Base-by-base conservation (phyloP, 1,139 yeast species). In the Meyerozyma elateridarum region DNA sequence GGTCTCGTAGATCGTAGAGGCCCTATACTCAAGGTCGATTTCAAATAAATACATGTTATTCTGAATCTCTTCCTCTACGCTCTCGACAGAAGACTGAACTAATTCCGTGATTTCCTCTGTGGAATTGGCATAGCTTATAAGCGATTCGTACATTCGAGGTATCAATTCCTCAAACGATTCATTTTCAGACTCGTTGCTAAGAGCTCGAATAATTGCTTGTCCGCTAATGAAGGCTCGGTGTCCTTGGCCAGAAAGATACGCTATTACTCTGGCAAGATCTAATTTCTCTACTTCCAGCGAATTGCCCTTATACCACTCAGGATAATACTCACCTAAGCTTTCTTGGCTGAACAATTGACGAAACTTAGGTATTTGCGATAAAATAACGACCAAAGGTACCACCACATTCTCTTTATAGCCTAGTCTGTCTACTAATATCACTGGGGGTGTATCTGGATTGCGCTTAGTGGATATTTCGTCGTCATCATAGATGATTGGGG, bases 21-120 rank as follows among this genome's bases (percentile, higher is more conserved):
- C 45, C 21, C 67, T 42, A 6, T 47, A 33, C 11, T 63, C 72
- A n/a, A 42, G 29, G 19, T 67, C 72, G 8, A 67, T 51, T 18
- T 63, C 64, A 24, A 67, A 46, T 4, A 56, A 48, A 6, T 49
- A 45, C 17, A 66, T 36, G 13, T 52, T 58, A 33, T 55, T 62
- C 19, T 32, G 38, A 15, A 49, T 45, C 3, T 52, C 54, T 26
- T 56, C 62, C 4, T 34, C 48, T 8, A 49, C 44, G 28, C 57
- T 54, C 32, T 51, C 54, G 17, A 61, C 62, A 20, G 36, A 34
- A 1, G 59, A 56, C 28, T 47, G 46, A 31, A 56, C 51, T 11
- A 54, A 35, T 3, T 33, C 18, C 16, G 34, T 30, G 12, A 42
- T 31, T 35, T 6, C 31, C 29, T 8, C 33, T 28, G 14, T 42